Evolutionary conservation across 2,329 filamentous ascomycete species (phyloP), one percentile per base, ranked within the genome.

Genomic region (Neofusicoccum cordaticola): DNA sequence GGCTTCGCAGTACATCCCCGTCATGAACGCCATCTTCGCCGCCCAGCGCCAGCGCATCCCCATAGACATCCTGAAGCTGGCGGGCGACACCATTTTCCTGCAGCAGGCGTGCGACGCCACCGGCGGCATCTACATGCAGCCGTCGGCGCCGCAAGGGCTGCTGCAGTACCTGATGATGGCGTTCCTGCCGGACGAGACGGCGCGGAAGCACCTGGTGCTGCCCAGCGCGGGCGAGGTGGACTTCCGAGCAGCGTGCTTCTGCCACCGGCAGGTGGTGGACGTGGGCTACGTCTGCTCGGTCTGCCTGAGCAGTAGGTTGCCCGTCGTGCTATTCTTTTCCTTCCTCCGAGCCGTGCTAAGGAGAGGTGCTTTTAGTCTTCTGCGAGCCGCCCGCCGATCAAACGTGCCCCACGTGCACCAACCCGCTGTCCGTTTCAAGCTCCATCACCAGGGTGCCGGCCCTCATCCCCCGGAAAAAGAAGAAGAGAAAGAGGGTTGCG

Each of bases 21-120:
- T 96, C 70, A 99, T 99, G 95, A 99, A 99, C 80, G 87, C 90
- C 71, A 96, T 98, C 67, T 99, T 99, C 78, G 95, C 95, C 2
- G 95, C 94, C 66, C 91, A 96, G 72, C 89, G 94, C 68, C 85
- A 93, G 63, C 87, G 87, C 70, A 92, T 99, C 68, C 91, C 93
- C 27, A 93, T 99, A 71, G 95, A 99, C 76, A 94, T 97, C 39
- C 85, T 96, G 66, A 90, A 96, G 69, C 83, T 99, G 12, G 88
- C 90, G 47, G 92, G 92, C 22, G 87, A 92, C 70, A 92, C 94
- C 0, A 93, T 96, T 11, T 96, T 99, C 76, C 83, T 99, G 56
- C 94, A 99, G 74, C 95, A 99, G 79, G 95, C 95, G 34, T 87
- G 86, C 42, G 89, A 91, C 76, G 87, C 89, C 1, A 91, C 89